Evolutionary conservation across 2,329 filamentous ascomycete genomes (phyloP).

Genomic region (Aspergillus sp.): DNA sequence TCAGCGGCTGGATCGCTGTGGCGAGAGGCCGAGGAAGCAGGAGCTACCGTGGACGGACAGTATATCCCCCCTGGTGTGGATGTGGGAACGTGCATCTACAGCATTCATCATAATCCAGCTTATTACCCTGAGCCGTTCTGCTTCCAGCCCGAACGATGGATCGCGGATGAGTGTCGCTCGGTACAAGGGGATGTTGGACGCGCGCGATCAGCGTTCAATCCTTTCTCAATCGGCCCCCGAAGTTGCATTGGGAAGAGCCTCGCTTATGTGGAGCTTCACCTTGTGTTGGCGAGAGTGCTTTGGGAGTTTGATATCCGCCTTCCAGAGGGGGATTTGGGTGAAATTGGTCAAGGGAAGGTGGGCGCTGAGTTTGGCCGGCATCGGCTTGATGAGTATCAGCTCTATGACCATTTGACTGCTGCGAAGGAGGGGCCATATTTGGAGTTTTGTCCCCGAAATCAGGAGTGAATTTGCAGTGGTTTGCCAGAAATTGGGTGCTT

Average conservation of each 20-base stretch:
- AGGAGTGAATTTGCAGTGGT: too few relatives aligned
- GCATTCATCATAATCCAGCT: constrained; percentile 33
- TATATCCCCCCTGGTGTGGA: constrained; percentile 31
- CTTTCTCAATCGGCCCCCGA: neutral
- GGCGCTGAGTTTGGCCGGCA: neutral
- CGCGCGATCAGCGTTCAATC: neutral
- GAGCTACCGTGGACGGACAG: constrained; percentile 31
- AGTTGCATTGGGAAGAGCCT: neutral
- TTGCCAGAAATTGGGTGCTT: too few relatives aligned
- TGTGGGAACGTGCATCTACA: constrained; percentile 33
- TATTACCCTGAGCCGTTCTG: constrained; percentile 33
- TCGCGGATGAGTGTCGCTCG: constrained; percentile 13
- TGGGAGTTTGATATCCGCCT: neutral
- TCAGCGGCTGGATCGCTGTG: constrained; percentile 28
- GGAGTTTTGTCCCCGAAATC: too few relatives aligned
- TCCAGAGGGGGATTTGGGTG: too few relatives aligned
- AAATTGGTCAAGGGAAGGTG: neutral
- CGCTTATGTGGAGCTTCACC: neutral
- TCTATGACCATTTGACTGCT: neutral
- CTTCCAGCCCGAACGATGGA: constrained; percentile 39
- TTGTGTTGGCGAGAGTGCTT: neutral
- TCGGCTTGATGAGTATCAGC: neutral
- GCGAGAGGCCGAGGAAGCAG: constrained; percentile 31
- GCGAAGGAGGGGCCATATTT: neutral
- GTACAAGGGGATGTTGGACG: neutral